These are phyloP conservation scores for Copromyces sp. DNA, from an alignment of 495 filamentous ascomycete species.

Conservation along the genomic window DNA sequence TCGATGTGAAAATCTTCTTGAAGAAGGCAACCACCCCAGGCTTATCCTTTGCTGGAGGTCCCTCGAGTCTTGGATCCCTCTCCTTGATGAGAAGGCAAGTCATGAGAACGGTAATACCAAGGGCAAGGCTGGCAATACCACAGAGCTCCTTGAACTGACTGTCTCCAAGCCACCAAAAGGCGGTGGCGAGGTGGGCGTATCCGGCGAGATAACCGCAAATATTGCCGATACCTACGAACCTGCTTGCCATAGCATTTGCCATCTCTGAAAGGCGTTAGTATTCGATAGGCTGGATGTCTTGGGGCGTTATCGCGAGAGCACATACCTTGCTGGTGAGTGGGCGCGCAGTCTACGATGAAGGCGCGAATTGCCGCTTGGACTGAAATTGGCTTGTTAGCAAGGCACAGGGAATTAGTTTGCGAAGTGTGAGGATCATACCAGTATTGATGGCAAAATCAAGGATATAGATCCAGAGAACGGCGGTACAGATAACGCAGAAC, in stretches of 20 bases:
- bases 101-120: constrained; percentile 54
- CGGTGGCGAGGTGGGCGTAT: constrained; percentile 61
- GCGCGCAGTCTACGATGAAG: constrained; percentile 84
- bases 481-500: constrained; percentile 53
- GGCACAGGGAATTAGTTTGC: not conserved
- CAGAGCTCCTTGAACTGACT: constrained; percentile 87
- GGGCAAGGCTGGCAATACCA: constrained; percentile 62
- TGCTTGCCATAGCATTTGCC: constrained; percentile 80
- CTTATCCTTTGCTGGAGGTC: constrained; percentile 43
- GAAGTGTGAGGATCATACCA: constrained; percentile 37
- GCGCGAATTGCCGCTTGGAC: constrained; percentile 83
- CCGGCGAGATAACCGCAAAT: constrained; percentile 79
- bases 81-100: constrained; percentile 59
- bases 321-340: constrained; percentile 72
- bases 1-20: constrained; percentile 61
- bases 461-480: constrained; percentile 74
- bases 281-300: constrained; percentile 4
- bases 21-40: constrained; percentile 71
- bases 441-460: constrained; percentile 90
- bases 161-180: constrained; percentile 65
- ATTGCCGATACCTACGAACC: constrained; percentile 72
- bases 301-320: not conserved
- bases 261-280: constrained; percentile 34
- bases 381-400: constrained; percentile 15
- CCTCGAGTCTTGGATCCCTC: constrained; percentile 66